Evolutionary conservation across 148 eudicot genomes (phyloP).

Genomic region (Vaccinium vitisidaea): DNA sequence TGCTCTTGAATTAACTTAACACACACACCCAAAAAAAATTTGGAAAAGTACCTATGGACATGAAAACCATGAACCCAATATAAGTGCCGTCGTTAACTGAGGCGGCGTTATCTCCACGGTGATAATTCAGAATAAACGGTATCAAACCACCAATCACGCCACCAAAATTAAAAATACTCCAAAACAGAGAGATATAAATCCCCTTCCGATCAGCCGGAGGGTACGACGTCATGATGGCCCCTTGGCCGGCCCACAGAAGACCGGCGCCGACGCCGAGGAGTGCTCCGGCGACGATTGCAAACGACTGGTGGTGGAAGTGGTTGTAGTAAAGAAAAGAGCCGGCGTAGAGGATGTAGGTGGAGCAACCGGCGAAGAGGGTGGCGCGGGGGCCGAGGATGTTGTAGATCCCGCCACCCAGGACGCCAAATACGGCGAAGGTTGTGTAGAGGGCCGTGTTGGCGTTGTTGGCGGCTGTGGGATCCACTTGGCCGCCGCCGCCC

Average conservation of each 20-base stretch:
- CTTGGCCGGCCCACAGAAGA: conserved; percentile 93
- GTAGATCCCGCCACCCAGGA: conserved; percentile 91
- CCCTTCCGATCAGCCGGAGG: conserved; percentile 72
- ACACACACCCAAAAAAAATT: not conserved
- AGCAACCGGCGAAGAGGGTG: conserved; percentile 72
- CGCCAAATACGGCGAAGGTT: conserved; percentile 76
- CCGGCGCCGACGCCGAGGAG: conserved; percentile 85
- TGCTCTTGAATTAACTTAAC: not conserved
- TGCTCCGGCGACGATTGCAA: conserved; percentile 70
- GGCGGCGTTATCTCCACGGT: conserved; percentile 43
- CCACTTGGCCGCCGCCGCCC: conserved; percentile 97
- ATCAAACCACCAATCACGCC: conserved; percentile 93
- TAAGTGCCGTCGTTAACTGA: conserved; percentile 95
- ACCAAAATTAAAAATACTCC: conserved; percentile 91
- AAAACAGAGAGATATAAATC: conserved; percentile 69
- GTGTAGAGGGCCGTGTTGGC: conserved; percentile 95
- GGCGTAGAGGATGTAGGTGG: conserved; percentile 73
- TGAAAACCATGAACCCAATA: conserved; percentile 85
- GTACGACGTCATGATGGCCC: conserved; percentile 93
- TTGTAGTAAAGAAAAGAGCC: conserved; percentile 82
- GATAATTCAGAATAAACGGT: conserved; percentile 63
- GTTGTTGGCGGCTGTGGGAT: conserved; percentile 86
- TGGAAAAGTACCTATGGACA: conserved; percentile 54
- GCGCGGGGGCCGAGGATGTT: conserved; percentile 76
- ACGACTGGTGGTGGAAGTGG: conserved; percentile 57